These are phyloP conservation scores for Dryas alaskensis DNA, from an alignment of 306 rosid genomes.

Conservation along the genomic window DNA sequence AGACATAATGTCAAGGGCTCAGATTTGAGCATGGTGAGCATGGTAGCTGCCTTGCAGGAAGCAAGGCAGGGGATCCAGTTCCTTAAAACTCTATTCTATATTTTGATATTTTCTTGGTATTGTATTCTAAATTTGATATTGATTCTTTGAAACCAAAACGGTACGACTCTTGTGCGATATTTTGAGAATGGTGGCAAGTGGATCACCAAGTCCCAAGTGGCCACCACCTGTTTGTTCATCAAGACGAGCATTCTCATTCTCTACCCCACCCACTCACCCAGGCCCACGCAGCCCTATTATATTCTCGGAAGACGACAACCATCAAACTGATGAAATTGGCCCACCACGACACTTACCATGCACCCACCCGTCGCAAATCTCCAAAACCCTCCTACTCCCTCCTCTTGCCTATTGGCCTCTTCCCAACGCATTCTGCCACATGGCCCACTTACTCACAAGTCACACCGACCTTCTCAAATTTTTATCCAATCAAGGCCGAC, in stretches of 20 bases:
- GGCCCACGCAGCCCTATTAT: too few relatives aligned
- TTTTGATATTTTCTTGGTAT: background rate
- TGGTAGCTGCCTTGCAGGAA: too few relatives aligned
- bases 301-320: conserved; percentile 15
- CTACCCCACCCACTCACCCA: too few relatives aligned
- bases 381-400: background rate
- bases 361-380: conserved; percentile 23
- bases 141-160: background rate
- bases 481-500: conserved; percentile 36
- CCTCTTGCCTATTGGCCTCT: background rate
- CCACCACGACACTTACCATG: conserved; percentile 11
- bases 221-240: too few relatives aligned
- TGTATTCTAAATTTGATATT: background rate
- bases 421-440: conserved; percentile 15
- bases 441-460: conserved; percentile 22
- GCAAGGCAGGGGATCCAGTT: too few relatives aligned
- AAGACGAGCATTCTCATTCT: too few relatives aligned
- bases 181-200: background rate
- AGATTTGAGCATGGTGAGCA: too few relatives aligned
- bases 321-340: background rate
- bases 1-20: too few relatives aligned
- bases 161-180: background rate
- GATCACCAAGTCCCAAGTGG: background rate
- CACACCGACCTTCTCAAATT: conserved; percentile 31
- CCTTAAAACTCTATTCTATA: background rate